Base-by-base conservation (phyloP, 2,329 filamentous ascomycete species). In the Waltergamsia citrina region DNA sequence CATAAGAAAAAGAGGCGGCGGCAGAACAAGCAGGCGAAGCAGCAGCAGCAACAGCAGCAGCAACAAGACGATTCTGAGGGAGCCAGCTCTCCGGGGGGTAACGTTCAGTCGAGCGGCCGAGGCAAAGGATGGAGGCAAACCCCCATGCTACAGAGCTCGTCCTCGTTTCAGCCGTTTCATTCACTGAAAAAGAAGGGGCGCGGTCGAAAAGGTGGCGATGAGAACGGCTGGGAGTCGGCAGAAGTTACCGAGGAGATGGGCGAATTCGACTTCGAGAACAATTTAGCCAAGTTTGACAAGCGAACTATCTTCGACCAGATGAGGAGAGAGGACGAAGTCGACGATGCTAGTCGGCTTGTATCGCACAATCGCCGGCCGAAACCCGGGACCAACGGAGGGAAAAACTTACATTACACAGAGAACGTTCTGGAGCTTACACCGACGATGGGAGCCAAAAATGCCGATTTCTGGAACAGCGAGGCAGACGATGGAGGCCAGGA, bases 241-340 rank as follows among this genome's bases (percentile, higher is more conserved):
- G 90, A 96, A 50, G 88, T 90, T 16, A 95, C 86, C 0, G 92
- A 96, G 58, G 90, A 93, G 52, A 74, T 92, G 67, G 85, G 84
- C 9, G 92, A 96, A 40, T 96, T 96, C 47, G 90, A 96, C 56
- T 96, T 96, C 49, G 80, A 85, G 47, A 79, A 78, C 35, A 87
- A 87, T 43, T 68, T 96, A 21, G 88, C 85, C 30, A 94, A 94
- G 51, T 96, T 96, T 48, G 88, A 96, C 63, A 96, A 96, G 62
- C 77, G 81, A 36, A 80, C 79, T 2, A 77, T 96, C 7, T 98
- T 98, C 52, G 83, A 90, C 43, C 81, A 95, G 57, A 92, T 96
- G 56, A 73, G 85, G 39, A 85, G 84, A 44, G 85, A 93, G 37
- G 90, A 96, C 47, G 80, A 77, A 20, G 78, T 90, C 7, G 85